Percentiles rank a stretch among this genome's conserved stretches.
Conservation (phyloP, 2,329 filamentous ascomycete species). For the Zalaria sp. region DNA sequence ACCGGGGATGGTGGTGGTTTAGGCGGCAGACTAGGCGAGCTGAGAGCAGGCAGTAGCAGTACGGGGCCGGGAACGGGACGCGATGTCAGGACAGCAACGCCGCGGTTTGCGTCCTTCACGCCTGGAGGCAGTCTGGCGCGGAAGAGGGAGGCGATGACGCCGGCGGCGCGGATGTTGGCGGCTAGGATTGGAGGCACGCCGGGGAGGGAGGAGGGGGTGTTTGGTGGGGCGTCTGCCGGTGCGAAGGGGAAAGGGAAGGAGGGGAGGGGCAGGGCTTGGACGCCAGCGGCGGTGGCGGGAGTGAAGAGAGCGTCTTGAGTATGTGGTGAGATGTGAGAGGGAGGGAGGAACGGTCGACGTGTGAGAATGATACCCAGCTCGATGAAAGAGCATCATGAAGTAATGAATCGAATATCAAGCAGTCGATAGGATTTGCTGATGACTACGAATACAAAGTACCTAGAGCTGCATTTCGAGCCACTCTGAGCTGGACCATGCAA, state of each 20-base stretch:
- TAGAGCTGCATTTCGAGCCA: too few species aligned
- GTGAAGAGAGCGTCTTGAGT: background rate
- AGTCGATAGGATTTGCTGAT: too few species aligned
- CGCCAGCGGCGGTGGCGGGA: slow-evolving; percentile 5
- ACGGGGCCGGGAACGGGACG: slow-evolving; percentile 25
- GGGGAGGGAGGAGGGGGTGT: slow-evolving; percentile 15
- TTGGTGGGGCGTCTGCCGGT: slow-evolving; percentile 13
- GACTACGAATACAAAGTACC: too few species aligned
- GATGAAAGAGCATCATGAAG: too few species aligned
- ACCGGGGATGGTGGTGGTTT: slow-evolving; percentile 34
- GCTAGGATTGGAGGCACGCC: slow-evolving; percentile 40
- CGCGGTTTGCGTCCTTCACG: slow-evolving; percentile 47
- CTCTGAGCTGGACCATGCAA: too few species aligned
- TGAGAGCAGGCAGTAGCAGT: slow-evolving; percentile 21
- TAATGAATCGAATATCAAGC: too few species aligned
- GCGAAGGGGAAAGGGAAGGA: slow-evolving; percentile 17
- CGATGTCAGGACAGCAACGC: slow-evolving; percentile 40
- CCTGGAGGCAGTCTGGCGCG: slow-evolving; percentile 41
- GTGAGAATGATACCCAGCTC: too few species aligned
- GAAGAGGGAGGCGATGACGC: slow-evolving; percentile 41
- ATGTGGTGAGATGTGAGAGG: too few species aligned
- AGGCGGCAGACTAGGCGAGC: slow-evolving; percentile 15
- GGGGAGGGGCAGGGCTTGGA: slow-evolving; percentile 13
- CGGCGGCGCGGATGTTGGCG: slow-evolving; percentile 57
- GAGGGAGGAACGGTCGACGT: too few species aligned